Evolutionary conservation across 225 moss, liverwort and hornwort species (phyloP).

Genomic region (Asterella californica): DNA sequence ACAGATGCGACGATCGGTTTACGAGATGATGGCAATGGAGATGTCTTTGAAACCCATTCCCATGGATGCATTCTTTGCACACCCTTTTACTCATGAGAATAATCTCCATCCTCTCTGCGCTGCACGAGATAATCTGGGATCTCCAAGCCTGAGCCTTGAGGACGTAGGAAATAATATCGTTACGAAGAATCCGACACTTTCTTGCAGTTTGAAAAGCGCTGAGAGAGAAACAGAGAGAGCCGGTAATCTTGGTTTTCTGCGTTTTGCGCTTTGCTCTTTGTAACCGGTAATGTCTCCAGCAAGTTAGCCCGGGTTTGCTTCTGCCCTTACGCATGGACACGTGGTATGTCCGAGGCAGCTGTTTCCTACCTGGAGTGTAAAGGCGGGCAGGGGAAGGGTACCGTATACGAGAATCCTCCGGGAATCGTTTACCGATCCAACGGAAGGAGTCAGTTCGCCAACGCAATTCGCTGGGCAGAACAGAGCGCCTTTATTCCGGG

Average conservation of each 20-base stretch:
- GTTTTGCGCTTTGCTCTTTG: not conserved
- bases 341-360: conserved; percentile 1
- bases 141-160: not conserved
- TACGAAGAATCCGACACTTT: not conserved
- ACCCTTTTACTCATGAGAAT: too few relatives aligned
- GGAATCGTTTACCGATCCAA: not conserved
- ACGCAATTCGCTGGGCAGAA: not conserved
- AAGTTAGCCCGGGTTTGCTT: not conserved
- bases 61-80: too few relatives aligned
- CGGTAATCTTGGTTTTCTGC: not conserved
- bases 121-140: too few relatives aligned
- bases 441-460: not conserved
- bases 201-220: too few relatives aligned
- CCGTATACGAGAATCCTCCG: not conserved
- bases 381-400: not conserved
- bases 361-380: not conserved
- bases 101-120: too few relatives aligned
- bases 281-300: not conserved
- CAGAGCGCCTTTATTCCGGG: not conserved
- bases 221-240: not conserved
- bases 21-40: not conserved
- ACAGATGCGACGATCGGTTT: not conserved
- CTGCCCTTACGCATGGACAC: not conserved
- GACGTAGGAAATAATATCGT: not conserved
- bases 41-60: not conserved